A percentile compares a stretch with the other conserved stretches of the same genome.
These are phyloP conservation scores for Cenchrus purpureus DNA, from an alignment of 176 grass and related monocot species.

Conservation along the genomic window DNA sequence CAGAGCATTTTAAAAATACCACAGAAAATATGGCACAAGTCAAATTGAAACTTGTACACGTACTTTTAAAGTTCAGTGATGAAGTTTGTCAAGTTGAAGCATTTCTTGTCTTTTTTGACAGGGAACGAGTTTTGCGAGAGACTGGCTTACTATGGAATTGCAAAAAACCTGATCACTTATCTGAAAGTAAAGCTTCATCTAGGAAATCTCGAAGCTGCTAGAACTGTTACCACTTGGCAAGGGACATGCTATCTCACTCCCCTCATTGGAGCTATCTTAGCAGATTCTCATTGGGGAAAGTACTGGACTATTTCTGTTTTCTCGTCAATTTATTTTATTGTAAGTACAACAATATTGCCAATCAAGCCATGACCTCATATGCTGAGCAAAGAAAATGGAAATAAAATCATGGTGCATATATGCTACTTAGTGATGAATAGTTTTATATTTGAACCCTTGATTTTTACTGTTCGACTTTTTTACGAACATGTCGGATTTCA, in stretches of 20 bases:
- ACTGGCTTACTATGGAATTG: slow-evolving; percentile 90
- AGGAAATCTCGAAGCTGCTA: slow-evolving; percentile 77
- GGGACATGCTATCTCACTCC: slow-evolving; percentile 95
- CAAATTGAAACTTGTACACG: not conserved
- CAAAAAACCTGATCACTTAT: slow-evolving; percentile 81
- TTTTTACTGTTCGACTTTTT: not conserved
- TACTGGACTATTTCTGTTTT: slow-evolving; percentile 83
- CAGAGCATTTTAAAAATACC: not conserved
- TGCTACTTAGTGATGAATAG: not conserved
- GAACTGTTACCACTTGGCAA: slow-evolving; percentile 85
- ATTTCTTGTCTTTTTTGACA: slow-evolving; percentile 46
- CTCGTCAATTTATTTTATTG: slow-evolving; percentile 78
- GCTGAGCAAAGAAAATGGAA: not conserved
- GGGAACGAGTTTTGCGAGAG: slow-evolving; percentile 86
- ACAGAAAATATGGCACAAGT: not conserved
- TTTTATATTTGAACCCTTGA: slow-evolving; percentile 18
- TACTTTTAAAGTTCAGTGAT: slow-evolving; percentile 32
- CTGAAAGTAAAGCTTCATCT: slow-evolving; percentile 72
- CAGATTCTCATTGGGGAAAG: slow-evolving; percentile 86
- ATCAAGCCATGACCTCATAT: not conserved
- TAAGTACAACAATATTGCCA: slow-evolving; percentile 52
- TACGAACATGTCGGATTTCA: not conserved
- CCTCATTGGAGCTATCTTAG: slow-evolving; percentile 82
- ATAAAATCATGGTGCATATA: not conserved
- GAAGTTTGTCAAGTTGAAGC: slow-evolving; percentile 4